Percentiles rank a stretch among this genome's conserved stretches.
phyloP scores from a whole-genome alignment of 1,139 yeast species.

The Petasospora fabianii region DNA sequence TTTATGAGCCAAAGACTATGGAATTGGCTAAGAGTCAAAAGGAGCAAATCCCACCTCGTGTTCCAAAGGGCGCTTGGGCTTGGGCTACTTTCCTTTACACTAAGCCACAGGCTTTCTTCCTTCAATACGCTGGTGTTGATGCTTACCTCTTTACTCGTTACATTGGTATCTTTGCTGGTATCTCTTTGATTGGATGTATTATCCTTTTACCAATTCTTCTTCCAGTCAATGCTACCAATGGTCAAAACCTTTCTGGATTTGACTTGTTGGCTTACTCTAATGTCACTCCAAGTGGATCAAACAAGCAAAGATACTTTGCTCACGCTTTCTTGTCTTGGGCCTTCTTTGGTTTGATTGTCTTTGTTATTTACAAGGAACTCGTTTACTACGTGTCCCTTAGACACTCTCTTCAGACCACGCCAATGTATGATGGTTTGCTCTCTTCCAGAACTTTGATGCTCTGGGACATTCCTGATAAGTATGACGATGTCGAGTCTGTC shows the following conservation, averaged over 20 bases:
- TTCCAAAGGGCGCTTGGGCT: slow-evolving; percentile 51
- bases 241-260: slow-evolving; percentile 52
- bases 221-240: slow-evolving; percentile 86
- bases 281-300: slow-evolving; percentile 36
- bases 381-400: slow-evolving; percentile 63
- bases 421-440: slow-evolving; percentile 61
- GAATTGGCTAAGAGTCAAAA: slow-evolving; percentile 40
- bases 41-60: slow-evolving; percentile 45
- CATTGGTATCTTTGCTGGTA: slow-evolving; percentile 55
- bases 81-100: slow-evolving; percentile 53
- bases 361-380: slow-evolving; percentile 66
- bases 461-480: slow-evolving; percentile 54
- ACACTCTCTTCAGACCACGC: slow-evolving; percentile 66
- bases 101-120: slow-evolving; percentile 62
- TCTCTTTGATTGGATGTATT: slow-evolving; percentile 62
- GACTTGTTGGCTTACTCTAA: slow-evolving; percentile 61
- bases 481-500: slow-evolving; percentile 48
- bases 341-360: slow-evolving; percentile 55
- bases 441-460: slow-evolving; percentile 66
- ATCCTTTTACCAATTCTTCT: slow-evolving; percentile 73
- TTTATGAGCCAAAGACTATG: slow-evolving; percentile 81
- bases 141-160: slow-evolving; percentile 86
- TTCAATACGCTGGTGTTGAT: slow-evolving; percentile 81
- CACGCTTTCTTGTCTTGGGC: slow-evolving; percentile 72
- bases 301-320: slow-evolving; percentile 61